Evolutionary conservation across 139 green algal species (phyloP).

Genomic region (Ettlia oleoabundans): DNA sequence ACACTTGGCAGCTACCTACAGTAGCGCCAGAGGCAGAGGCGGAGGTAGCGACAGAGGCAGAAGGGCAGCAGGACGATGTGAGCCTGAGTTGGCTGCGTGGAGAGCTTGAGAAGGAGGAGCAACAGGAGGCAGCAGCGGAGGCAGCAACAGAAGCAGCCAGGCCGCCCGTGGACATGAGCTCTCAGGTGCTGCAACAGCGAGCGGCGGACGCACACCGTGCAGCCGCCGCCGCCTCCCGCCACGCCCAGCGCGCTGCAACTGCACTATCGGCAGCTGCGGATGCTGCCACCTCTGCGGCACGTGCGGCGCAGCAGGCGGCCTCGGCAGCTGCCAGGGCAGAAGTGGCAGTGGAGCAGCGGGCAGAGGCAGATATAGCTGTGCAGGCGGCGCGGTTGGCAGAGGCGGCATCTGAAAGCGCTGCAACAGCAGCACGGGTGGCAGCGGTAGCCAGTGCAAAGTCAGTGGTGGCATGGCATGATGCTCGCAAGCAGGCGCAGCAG

Average conservation of each 20-base stretch:
- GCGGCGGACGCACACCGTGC: background rate
- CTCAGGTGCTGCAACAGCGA: background rate
- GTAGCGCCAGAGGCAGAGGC: background rate
- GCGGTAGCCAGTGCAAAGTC: background rate
- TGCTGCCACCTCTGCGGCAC: background rate
- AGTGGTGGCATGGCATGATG: conserved; percentile 2
- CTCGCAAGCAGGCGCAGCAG: conserved; percentile 3
- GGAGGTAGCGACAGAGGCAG: background rate
- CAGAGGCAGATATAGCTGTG: background rate
- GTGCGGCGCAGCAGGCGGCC: background rate
- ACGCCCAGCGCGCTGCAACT: background rate
- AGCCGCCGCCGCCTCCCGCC: background rate
- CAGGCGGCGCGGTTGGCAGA: background rate
- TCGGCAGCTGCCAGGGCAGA: background rate
- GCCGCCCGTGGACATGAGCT: background rate
- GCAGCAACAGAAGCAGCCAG: background rate
- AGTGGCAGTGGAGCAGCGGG: background rate
- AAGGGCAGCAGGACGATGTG: background rate
- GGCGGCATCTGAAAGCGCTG: background rate
- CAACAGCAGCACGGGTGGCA: conserved; percentile 3
- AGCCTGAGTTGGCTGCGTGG: background rate
- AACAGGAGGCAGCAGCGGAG: background rate
- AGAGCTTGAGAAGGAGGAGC: conserved; percentile 14
- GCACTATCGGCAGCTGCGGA: background rate
- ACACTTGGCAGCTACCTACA: too few species aligned